Conservation (phyloP, 768 basidiomycete genomes). For the Lanmaoa rubissima region DNA sequence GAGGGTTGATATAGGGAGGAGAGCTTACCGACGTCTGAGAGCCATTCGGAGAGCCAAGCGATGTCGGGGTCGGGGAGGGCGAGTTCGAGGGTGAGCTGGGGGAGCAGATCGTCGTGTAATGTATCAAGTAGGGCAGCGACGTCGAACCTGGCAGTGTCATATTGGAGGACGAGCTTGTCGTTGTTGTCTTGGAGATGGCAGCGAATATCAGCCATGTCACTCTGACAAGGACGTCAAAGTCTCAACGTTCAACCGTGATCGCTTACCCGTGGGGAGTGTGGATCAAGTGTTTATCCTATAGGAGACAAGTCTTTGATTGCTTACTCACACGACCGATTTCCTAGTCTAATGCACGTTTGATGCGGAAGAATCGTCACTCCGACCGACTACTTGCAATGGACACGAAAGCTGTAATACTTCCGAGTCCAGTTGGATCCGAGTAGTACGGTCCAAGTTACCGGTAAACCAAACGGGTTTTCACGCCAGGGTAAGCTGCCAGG, state of each 20-base stretch:
- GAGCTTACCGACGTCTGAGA: conserved; percentile 61
- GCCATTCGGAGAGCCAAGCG: conserved; percentile 59
- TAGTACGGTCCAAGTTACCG: too few species aligned
- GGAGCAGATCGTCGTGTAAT: conserved; percentile 56
- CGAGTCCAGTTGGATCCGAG: too few species aligned
- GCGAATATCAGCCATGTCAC: not conserved
- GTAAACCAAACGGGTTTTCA: not conserved
- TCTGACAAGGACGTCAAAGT: not conserved
- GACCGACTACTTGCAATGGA: too few species aligned
- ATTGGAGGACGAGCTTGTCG: conserved; percentile 48
- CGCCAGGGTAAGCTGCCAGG: not conserved
- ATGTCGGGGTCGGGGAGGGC: conserved; percentile 45
- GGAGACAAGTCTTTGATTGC: too few species aligned
- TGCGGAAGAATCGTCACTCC: too few species aligned
- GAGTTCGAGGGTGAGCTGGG: conserved; percentile 58
- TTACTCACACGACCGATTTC: too few species aligned
- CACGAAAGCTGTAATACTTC: too few species aligned
- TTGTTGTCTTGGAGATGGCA: conserved; percentile 43
- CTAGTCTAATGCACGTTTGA: too few species aligned
- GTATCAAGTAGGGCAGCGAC: conserved; percentile 49
- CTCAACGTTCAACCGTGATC: too few species aligned
- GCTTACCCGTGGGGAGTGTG: too few species aligned
- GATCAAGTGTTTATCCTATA: too few species aligned
- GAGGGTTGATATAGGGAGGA: not conserved
- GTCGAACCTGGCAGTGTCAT: conserved; percentile 46